Conservation (phyloP, 2,329 filamentous ascomycete genomes). For the Ophiostoma himal-ulmi region DNA sequence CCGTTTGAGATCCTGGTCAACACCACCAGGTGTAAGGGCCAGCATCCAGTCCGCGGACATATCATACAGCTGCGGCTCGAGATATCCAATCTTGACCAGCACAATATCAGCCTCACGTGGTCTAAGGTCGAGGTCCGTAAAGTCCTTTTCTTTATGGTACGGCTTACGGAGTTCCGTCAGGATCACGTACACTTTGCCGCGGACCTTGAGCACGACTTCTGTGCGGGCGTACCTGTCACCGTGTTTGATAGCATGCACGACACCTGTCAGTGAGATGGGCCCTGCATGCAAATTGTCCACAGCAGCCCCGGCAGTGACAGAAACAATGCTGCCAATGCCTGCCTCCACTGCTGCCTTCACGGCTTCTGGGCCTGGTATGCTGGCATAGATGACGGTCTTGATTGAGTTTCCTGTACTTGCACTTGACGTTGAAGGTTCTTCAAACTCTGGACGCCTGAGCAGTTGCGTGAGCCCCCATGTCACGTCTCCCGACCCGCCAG, state of each 20-base stretch:
- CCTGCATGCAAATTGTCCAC: conserved; percentile 45
- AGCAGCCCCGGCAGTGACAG: conserved; percentile 47
- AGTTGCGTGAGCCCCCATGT: conserved; percentile 46
- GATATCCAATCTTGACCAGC: conserved; percentile 51
- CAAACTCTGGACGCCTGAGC: conserved; percentile 42
- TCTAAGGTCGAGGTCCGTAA: conserved; percentile 42
- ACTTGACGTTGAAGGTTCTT: conserved; percentile 22
- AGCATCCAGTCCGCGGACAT: conserved; percentile 53
- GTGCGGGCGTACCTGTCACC: conserved; percentile 44
- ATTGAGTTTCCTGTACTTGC: conserved; percentile 21
- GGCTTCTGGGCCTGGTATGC: conserved; percentile 44
- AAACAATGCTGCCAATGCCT: conserved; percentile 43
- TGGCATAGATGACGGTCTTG: conserved; percentile 47
- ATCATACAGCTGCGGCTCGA: conserved; percentile 49
- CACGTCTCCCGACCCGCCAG: conserved; percentile 49
- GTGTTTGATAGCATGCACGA: conserved; percentile 45
- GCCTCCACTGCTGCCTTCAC: conserved; percentile 39
- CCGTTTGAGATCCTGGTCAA: conserved; percentile 47
- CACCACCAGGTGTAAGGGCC: conserved; percentile 47
- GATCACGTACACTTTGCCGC: conserved; percentile 41
- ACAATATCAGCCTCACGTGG: conserved; percentile 46
- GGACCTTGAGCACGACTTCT: conserved; percentile 47
- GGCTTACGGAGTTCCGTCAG: conserved; percentile 48
- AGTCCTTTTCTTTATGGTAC: conserved; percentile 49
- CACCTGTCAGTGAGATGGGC: conserved; percentile 46